A percentile compares a stretch with the other conserved stretches of the same genome.
Evolutionary conservation across 768 basidiomycete genomes (phyloP).

Genomic region (Calocybe indica): DNA sequence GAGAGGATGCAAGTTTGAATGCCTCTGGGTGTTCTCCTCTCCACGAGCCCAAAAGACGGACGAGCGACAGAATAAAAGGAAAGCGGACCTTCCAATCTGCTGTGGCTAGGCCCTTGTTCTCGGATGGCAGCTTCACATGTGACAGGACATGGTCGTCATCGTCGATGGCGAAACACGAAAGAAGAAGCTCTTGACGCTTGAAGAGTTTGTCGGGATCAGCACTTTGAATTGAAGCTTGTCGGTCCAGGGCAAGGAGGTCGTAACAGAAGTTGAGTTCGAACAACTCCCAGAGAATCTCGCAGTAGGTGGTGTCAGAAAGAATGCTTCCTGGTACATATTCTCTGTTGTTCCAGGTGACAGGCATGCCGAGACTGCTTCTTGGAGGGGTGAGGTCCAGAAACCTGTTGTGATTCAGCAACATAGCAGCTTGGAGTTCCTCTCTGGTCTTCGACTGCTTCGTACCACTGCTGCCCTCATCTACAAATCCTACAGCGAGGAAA

Average conservation of each 20-base stretch:
- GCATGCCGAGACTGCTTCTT: not conserved
- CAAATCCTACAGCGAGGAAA: too few species aligned
- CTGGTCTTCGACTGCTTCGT: not conserved
- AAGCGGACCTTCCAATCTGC: not conserved
- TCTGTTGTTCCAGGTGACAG: not conserved
- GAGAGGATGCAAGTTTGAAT: not conserved
- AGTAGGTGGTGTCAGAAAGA: not conserved
- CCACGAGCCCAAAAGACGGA: not conserved
- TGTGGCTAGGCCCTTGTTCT: not conserved
- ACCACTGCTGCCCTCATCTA: too few species aligned
- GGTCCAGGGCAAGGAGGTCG: constrained; percentile 14
- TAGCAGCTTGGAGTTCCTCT: not conserved
- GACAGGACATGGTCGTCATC: not conserved
- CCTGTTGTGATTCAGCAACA: not conserved
- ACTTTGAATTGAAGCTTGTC: not conserved
- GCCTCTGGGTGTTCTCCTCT: not conserved
- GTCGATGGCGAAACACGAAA: constrained; percentile 3
- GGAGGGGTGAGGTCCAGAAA: not conserved
- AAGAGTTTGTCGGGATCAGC: not conserved
- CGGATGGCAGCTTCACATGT: not conserved
- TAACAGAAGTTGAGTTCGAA: constrained; percentile 14
- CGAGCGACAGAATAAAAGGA: not conserved
- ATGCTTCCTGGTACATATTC: not conserved
- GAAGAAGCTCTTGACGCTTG: constrained; percentile 2
- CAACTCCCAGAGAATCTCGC: constrained; percentile 13